Base-by-base conservation (phyloP, 2,329 filamentous ascomycete species). In the Macrophomina tecta region DNA sequence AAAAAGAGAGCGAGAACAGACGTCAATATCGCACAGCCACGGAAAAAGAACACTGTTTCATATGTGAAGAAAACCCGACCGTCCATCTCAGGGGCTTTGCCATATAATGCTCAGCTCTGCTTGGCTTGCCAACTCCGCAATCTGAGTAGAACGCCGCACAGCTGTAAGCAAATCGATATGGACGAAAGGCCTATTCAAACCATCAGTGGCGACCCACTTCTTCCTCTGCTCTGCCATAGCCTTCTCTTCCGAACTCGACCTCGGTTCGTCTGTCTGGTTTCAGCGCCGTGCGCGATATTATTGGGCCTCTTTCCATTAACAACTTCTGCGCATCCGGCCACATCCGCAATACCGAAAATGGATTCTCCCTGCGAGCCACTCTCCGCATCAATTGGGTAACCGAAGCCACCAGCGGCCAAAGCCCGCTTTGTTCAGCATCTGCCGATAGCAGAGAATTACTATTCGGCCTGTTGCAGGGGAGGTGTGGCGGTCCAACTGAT, bases 121-220 rank as follows among this genome's bases (percentile, higher is more conserved):
- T 23, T 4, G 12, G 9, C 30, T 14, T 23, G 1, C 3, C 18
- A 23, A 30, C 23, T 92, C 87, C 0, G 92, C 86, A 71, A 95
- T 97, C 34, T 89, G 87, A 72, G 97, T 87, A 2, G 93, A 94
- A 72, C 90, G 93, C 79, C 97, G 92, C 72, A 76, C 74, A 2
- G 74, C 74, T 48, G 74, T 72, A 16, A 69, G 68, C 8, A 76
- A 62, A 64, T 75, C 74, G 1, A 74, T 64, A 51, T 75, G 73
- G 62, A 76, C 98, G 71, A 97, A 86, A 4, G 94, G 94, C 71
- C 74, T 52, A 42, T 74, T 70, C 5, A 73, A 67, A 0, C 73
- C 73, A 58, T 70, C 70, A 1, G 74, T 23, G 2, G 72, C 69
- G 1, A 56, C 42, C 51, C 67, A 45, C 11, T 40, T 55, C 49